phyloP scores from a whole-genome alignment of 2,329 filamentous ascomycete species.

The Ascochyta koolunga region DNA sequence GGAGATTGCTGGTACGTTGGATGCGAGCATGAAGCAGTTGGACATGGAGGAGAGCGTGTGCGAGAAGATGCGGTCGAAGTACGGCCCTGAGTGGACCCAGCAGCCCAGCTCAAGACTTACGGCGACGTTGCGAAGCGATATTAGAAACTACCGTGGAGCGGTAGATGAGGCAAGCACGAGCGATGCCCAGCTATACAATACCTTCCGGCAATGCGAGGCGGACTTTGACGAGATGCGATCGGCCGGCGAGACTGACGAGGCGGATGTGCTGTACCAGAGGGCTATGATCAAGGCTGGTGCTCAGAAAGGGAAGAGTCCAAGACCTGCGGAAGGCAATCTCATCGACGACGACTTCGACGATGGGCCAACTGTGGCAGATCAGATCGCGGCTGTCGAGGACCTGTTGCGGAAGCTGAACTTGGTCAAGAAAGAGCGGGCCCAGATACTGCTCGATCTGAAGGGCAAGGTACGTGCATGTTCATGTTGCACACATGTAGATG shows the following conservation, averaged over 20 bases:
- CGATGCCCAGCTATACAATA: slow-evolving; percentile 81
- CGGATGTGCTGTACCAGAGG: slow-evolving; percentile 85
- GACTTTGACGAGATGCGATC: slow-evolving; percentile 96
- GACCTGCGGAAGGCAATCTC: slow-evolving; percentile 75
- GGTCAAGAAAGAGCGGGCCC: slow-evolving; percentile 87
- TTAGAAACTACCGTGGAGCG: slow-evolving; percentile 85
- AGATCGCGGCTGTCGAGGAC: slow-evolving; percentile 88
- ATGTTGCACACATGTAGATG: not conserved
- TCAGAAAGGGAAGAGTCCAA: slow-evolving; percentile 63
- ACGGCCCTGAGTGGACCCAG: slow-evolving; percentile 94
- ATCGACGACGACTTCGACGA: slow-evolving; percentile 93
- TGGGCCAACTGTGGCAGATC: slow-evolving; percentile 80
- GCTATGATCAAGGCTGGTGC: slow-evolving; percentile 80
- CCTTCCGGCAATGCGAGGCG: slow-evolving; percentile 81
- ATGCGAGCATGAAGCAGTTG: slow-evolving; percentile 82
- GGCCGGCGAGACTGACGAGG: slow-evolving; percentile 83
- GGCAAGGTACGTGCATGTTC: slow-evolving; percentile 73
- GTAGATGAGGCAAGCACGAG: slow-evolving; percentile 88
- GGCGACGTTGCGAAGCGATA: slow-evolving; percentile 82
- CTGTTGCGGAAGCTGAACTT: slow-evolving; percentile 88
- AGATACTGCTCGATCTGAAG: slow-evolving; percentile 95
- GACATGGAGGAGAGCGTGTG: slow-evolving; percentile 98
- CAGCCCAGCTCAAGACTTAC: slow-evolving; percentile 92
- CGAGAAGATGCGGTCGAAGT: slow-evolving; percentile 99
- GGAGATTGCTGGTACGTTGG: slow-evolving; percentile 72